Evolutionary conservation across 225 moss, liverwort and hornwort genomes (phyloP).

Genomic region (Bryum argenteum): DNA sequence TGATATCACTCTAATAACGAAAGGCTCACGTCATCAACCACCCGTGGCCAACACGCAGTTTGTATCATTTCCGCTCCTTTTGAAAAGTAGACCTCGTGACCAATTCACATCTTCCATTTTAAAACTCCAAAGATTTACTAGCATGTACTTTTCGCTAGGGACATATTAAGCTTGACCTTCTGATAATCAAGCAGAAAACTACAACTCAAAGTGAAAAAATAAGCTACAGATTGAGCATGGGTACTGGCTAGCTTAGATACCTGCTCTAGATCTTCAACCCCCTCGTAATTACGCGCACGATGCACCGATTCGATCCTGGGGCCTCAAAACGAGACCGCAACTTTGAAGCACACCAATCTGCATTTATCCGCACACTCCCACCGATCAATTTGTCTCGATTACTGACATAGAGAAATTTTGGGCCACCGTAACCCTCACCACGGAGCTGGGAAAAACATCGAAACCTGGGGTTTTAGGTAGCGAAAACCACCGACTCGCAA

Average conservation of each 20-base stretch:
- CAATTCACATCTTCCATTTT: neutral
- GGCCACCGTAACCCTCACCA: neutral
- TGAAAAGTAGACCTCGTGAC: neutral
- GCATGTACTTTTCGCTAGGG: neutral
- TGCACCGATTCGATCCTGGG: neutral
- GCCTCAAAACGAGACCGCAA: constrained; percentile 1
- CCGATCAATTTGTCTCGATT: neutral
- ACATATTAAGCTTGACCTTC: neutral
- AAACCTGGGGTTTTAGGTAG: neutral
- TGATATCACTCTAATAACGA: neutral
- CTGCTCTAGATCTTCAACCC: constrained; percentile 2
- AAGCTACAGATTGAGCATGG: neutral
- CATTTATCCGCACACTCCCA: neutral
- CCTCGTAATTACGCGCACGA: neutral
- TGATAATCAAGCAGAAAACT: neutral
- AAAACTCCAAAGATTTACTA: neutral
- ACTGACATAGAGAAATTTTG: neutral
- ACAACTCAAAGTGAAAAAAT: neutral
- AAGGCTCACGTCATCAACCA: neutral
- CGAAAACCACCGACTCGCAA: neutral
- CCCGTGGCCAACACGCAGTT: neutral
- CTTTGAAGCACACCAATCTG: neutral
- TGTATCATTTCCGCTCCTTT: neutral
- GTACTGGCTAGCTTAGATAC: constrained; percentile 2
- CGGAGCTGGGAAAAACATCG: neutral